Conservation (phyloP, 768 basidiomycete species). For the Lactifluus hygrophoroides region DNA sequence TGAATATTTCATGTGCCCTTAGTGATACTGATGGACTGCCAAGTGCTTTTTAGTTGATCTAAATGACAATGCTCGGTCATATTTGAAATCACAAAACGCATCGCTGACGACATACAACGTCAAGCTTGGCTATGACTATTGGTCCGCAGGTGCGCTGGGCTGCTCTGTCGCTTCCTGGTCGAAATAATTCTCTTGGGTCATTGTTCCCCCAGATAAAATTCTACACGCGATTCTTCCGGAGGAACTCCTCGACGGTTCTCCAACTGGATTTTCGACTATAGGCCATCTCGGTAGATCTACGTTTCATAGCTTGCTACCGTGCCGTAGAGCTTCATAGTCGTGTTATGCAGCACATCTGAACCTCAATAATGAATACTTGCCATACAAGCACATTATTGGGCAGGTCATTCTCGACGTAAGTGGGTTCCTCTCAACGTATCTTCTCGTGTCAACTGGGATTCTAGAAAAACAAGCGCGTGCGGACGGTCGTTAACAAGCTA, state of each 20-base stretch:
- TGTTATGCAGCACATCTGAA: constrained; percentile 76
- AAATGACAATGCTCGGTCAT: constrained; percentile 42
- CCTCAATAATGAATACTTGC: constrained; percentile 81
- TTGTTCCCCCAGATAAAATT: constrained; percentile 60
- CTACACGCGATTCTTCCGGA: constrained; percentile 75
- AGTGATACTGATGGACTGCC: constrained; percentile 5
- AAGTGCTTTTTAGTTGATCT: constrained; percentile 60
- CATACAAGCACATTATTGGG: constrained; percentile 86
- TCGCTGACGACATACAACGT: constrained; percentile 53
- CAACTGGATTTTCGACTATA: constrained; percentile 77
- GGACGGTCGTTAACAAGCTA: constrained; percentile 93
- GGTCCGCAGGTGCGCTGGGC: constrained; percentile 62
- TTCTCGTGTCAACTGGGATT: neutral
- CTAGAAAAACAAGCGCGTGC: constrained; percentile 79
- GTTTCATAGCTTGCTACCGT: neutral
- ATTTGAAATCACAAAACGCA: constrained; percentile 46
- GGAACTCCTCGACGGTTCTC: constrained; percentile 66
- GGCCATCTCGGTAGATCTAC: constrained; percentile 76
- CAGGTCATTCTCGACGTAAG: constrained; percentile 86
- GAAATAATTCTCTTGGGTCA: neutral
- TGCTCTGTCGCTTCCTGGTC: neutral
- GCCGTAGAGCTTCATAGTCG: neutral
- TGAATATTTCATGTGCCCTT: neutral
- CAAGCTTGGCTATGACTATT: constrained; percentile 74
- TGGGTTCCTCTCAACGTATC: constrained; percentile 4